phyloP scores from a whole-genome alignment of 192 early-diverging fungal genomes.

The Podila epicladia region DNA sequence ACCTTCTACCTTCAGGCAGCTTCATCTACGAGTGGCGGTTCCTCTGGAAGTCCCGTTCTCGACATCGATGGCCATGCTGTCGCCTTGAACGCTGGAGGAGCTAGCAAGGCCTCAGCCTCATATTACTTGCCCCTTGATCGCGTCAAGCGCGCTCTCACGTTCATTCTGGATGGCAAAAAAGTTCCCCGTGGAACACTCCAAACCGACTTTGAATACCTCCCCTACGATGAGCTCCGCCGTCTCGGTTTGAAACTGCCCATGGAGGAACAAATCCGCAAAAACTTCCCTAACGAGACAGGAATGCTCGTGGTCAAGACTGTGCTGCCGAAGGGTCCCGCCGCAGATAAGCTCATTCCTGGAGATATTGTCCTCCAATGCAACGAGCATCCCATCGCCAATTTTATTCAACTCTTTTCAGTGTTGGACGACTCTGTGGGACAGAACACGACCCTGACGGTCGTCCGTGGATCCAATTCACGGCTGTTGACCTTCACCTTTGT shows the following conservation, averaged over 20 bases:
- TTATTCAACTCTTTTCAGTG: constrained; percentile 70
- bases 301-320: constrained; percentile 73
- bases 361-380: constrained; percentile 79
- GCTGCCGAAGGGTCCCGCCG: constrained; percentile 77
- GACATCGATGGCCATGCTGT: constrained; percentile 82
- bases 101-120: constrained; percentile 72
- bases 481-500: constrained; percentile 34
- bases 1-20: constrained; percentile 86
- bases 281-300: constrained; percentile 73
- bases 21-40: constrained; percentile 78
- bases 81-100: constrained; percentile 79
- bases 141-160: constrained; percentile 70
- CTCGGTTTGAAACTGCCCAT: constrained; percentile 73
- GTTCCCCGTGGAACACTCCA: constrained; percentile 84
- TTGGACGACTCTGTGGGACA: constrained; percentile 71
- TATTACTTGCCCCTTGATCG: constrained; percentile 84
- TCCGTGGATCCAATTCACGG: constrained; percentile 60
- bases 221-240: constrained; percentile 78
- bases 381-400: constrained; percentile 72
- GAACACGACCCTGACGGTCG: constrained; percentile 61
- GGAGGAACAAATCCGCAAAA: constrained; percentile 69
- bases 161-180: constrained; percentile 60
- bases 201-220: constrained; percentile 72
- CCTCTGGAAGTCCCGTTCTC: constrained; percentile 81
- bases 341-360: constrained; percentile 67